Percentiles rank a stretch among this genome's conserved stretches.
phyloP scores from a whole-genome alignment of 202 grass and related monocot species.

The Brachypodium distachyon region DNA sequence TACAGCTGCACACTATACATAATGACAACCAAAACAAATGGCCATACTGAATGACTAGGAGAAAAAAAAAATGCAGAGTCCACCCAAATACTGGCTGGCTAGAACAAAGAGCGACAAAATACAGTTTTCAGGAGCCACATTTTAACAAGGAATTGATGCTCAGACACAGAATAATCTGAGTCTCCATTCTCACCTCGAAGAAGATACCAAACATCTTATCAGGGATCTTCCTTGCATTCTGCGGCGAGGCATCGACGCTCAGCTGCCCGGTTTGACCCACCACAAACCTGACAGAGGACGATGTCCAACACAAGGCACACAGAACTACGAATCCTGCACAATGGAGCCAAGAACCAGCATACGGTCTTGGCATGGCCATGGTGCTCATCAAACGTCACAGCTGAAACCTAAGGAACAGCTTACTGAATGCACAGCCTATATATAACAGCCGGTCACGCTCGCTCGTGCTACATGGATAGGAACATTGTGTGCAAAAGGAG shows the following conservation, averaged over 20 bases:
- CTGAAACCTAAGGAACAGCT: not conserved
- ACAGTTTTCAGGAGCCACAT: not conserved
- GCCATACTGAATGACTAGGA: not conserved
- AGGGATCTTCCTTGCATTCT: slow-evolving; percentile 59
- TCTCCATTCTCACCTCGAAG: slow-evolving; percentile 60
- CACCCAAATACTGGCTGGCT: not conserved
- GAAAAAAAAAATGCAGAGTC: too few species aligned
- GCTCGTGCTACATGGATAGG: not conserved
- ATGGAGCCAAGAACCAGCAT: not conserved
- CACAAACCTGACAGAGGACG: not conserved
- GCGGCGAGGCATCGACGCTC: slow-evolving; percentile 45
- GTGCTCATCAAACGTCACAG: not conserved
- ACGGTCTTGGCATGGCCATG: slow-evolving; percentile 29
- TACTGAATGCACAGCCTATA: not conserved
- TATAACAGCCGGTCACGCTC: not conserved
- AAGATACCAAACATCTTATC: slow-evolving; percentile 91
- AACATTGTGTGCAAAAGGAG: slow-evolving; percentile 1
- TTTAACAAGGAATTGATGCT: not conserved
- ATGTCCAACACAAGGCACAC: slow-evolving; percentile 11
- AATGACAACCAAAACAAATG: not conserved
- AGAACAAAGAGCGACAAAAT: not conserved
- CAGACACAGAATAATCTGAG: not conserved
- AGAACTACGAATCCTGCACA: not conserved
- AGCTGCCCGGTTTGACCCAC: slow-evolving; percentile 38
- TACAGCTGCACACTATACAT: not conserved